Base-by-base conservation (phyloP, 2,329 filamentous ascomycete species). In the Periconia digitata region DNA sequence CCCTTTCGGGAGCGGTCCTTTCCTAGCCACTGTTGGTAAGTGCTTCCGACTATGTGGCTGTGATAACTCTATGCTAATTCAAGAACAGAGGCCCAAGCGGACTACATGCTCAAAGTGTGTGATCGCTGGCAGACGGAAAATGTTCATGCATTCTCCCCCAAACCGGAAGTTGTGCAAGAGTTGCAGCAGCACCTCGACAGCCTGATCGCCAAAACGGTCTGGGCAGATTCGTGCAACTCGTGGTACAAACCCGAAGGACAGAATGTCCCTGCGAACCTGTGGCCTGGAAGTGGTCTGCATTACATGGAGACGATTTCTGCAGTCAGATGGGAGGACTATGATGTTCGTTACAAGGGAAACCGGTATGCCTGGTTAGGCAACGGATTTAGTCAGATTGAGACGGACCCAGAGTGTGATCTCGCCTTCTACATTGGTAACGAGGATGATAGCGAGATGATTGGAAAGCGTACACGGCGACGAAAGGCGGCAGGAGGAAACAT, bases 141-240 rank as follows among this genome's bases (percentile, higher is more conserved):
- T 10, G 43, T 47, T 6, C 39, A 24, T 15, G 43, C 32, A 12
- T 43, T 47, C 32, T 20, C 42, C 6, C 39, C 40, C 6, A 17
- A 6, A 15, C 27, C 29, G 8, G 17, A 2, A 12, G 45, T 40
- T 17, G 22, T 24, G 29, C 4, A n/a, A 10, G 39, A 47, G 8
- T 39, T 47, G 20, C 27, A 85, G 20, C 20, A 27, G 7, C 32
- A 47, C 15, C 22, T 29, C 12, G 35, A 15, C 17, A 15, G 6
- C 21, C 38, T 43, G 24, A 42, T 43, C 32, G 8, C 32, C n/a
- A 17, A 17, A 12, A 42, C 32, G 7, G 39, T 47, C 13, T 43
- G 23, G 15, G 29, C 20, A 22, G 32, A 32, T 22, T 15, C 15
- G 7, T 47, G 45, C 23, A 18, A 24, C 15, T 43, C 40, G 3